phyloP scores from a whole-genome alignment of 345 rosid genomes.

The Noccaea bulbosa region DNA sequence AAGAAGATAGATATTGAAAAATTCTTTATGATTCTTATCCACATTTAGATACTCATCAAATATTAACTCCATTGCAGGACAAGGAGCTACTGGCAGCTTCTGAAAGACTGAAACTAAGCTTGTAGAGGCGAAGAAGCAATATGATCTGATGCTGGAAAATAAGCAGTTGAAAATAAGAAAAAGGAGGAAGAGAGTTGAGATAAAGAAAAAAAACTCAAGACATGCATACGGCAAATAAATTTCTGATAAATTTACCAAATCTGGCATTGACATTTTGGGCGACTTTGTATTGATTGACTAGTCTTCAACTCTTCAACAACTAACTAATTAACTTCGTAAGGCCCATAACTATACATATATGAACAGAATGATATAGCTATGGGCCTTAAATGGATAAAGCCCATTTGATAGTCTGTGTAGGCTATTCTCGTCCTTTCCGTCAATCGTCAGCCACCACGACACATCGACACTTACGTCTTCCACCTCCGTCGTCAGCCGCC shows the following conservation, averaged over 20 bases:
- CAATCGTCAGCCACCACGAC: not conserved
- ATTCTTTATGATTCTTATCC: conserved; percentile 19
- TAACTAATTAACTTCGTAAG: too few species aligned
- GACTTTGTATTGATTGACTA: not conserved
- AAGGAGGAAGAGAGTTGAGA: too few species aligned
- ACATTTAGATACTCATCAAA: conserved; percentile 23
- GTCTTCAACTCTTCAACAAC: too few species aligned
- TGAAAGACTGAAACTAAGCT: conserved; percentile 79
- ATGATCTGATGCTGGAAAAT: conserved; percentile 78
- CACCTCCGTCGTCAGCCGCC: conserved; percentile 10
- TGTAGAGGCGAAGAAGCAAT: conserved; percentile 67
- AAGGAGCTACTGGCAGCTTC: conserved; percentile 60
- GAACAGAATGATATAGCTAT: not conserved
- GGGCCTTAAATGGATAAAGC: conserved; percentile 28
- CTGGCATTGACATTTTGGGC: not conserved
- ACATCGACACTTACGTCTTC: not conserved
- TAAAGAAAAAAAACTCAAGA: too few species aligned
- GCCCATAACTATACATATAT: too few species aligned
- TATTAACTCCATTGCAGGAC: conserved; percentile 55
- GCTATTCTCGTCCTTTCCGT: not conserved
- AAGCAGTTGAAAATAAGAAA: too few species aligned
- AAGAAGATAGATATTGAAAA: conserved; percentile 10
- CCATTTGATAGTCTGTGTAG: not conserved
- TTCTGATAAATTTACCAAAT: not conserved
- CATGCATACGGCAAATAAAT: not conserved